These are phyloP conservation scores for Posidonia australis DNA, from an alignment of 106 monocot species.

Conservation along the genomic window DNA sequence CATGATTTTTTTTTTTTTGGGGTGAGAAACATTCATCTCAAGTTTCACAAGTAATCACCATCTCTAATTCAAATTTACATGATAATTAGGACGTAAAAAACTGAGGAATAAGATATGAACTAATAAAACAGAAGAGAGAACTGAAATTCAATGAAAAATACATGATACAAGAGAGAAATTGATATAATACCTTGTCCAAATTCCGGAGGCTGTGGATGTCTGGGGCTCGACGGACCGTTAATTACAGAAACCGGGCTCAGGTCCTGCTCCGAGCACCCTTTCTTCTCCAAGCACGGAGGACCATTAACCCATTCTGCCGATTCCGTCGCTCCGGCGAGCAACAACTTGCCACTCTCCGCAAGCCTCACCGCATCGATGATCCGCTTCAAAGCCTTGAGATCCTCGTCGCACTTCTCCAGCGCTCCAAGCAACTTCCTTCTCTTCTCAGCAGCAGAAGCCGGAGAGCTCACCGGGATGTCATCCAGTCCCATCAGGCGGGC, in stretches of 20 bases:
- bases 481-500: constrained; percentile 23
- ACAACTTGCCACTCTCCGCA: constrained; percentile 17
- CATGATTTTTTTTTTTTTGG: no score
- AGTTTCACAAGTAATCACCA: no score
- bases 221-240: constrained; percentile 37
- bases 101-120: no score
- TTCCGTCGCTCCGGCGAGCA: neutral
- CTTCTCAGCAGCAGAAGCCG: constrained; percentile 39
- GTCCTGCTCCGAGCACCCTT: constrained; percentile 21
- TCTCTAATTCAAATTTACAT: no score
- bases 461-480: constrained; percentile 14
- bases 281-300: constrained; percentile 4
- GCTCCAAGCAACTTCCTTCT: constrained; percentile 64
- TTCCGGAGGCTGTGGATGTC: constrained; percentile 10
- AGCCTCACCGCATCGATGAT: constrained; percentile 53
- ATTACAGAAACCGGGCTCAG: constrained; percentile 63
- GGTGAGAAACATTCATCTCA: no score
- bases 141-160: no score
- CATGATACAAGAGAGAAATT: no score
- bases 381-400: constrained; percentile 46
- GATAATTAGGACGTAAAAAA: no score
- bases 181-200: neutral
- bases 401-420: constrained; percentile 76
- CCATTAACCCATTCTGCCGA: neutral
- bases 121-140: no score